phyloP scores from a whole-genome alignment of 2,329 filamentous ascomycete genomes.

The Myriosclerotinia duriaeana region DNA sequence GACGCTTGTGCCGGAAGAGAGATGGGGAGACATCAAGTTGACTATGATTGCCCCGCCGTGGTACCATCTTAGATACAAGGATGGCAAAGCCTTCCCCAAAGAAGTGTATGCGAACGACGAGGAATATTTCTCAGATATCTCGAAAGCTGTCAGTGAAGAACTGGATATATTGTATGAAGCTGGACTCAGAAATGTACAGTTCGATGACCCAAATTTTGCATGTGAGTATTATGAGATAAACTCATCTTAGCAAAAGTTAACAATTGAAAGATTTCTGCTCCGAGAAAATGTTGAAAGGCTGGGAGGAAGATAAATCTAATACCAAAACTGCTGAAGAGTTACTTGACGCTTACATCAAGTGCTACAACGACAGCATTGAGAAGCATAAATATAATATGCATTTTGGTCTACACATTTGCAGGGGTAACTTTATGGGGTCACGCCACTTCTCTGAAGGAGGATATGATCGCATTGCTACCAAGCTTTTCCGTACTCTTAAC shows the following conservation, averaged over 20 bases:
- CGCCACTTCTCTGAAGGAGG: conserved; percentile 66
- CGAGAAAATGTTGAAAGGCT: conserved; percentile 68
- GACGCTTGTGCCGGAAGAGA: conserved; percentile 56
- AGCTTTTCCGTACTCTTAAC: conserved; percentile 62
- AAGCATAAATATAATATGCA: conserved; percentile 68
- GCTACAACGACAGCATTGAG: conserved; percentile 71
- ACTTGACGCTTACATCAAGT: conserved; percentile 71
- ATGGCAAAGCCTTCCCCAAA: conserved; percentile 52
- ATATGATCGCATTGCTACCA: conserved; percentile 66
- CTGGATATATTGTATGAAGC: conserved; percentile 53
- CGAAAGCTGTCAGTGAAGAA: conserved; percentile 53
- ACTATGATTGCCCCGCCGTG: conserved; percentile 68
- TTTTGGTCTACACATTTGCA: conserved; percentile 76
- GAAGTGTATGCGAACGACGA: conserved; percentile 52
- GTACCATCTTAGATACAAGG: conserved; percentile 65
- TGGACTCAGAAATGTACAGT: conserved; percentile 56
- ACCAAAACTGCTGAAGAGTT: conserved; percentile 68
- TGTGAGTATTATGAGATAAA: conserved; percentile 37
- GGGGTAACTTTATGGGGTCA: conserved; percentile 65
- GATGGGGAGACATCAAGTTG: conserved; percentile 66
- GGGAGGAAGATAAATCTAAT: conserved; percentile 55
- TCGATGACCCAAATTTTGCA: conserved; percentile 60
- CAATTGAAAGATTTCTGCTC: conserved; percentile 61
- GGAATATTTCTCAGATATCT: conserved; percentile 56
- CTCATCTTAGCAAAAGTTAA: conserved; percentile 20